These are phyloP conservation scores for Ganoderma boninense DNA, from an alignment of 1,284 basidiomycete species.

Conservation along the genomic window DNA sequence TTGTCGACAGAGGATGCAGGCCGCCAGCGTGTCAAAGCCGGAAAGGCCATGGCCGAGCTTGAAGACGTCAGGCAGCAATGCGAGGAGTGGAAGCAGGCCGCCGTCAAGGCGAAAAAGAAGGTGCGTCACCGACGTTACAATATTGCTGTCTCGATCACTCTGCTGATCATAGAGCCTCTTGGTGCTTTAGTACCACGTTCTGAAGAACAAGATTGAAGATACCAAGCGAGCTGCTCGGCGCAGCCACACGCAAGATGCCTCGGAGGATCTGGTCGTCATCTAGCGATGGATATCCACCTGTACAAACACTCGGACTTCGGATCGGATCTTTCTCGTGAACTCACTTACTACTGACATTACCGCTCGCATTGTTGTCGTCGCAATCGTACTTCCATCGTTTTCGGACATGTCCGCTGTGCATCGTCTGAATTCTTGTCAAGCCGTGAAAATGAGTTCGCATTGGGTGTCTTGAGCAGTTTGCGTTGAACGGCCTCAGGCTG, in stretches of 20 bases:
- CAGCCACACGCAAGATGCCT: conserved; percentile 2
- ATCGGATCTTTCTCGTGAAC: neutral
- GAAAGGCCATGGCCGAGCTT: conserved; percentile 6
- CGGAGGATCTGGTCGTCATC: conserved; percentile 28
- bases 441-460: too few species aligned
- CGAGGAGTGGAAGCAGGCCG: conserved; percentile 23
- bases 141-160: neutral
- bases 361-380: neutral
- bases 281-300: neutral
- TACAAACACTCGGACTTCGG: neutral
- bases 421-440: too few species aligned
- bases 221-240: conserved; percentile 18
- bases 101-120: conserved; percentile 29
- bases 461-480: too few species aligned
- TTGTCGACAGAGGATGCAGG: conserved; percentile 18
- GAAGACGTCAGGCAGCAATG: conserved; percentile 14
- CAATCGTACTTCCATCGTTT: neutral
- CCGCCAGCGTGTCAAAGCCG: conserved; percentile 15
- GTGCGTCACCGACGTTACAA: conserved; percentile 8
- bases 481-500: too few species aligned
- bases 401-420: too few species aligned
- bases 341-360: neutral
- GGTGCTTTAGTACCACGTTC: conserved; percentile 23
- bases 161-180: neutral
- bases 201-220: conserved; percentile 24